Percentiles rank a stretch among this genome's conserved stretches.
Evolutionary conservation across 352 stramenopile genomes (phyloP).

Genomic region (Phytophthora fragariaefolia): DNA sequence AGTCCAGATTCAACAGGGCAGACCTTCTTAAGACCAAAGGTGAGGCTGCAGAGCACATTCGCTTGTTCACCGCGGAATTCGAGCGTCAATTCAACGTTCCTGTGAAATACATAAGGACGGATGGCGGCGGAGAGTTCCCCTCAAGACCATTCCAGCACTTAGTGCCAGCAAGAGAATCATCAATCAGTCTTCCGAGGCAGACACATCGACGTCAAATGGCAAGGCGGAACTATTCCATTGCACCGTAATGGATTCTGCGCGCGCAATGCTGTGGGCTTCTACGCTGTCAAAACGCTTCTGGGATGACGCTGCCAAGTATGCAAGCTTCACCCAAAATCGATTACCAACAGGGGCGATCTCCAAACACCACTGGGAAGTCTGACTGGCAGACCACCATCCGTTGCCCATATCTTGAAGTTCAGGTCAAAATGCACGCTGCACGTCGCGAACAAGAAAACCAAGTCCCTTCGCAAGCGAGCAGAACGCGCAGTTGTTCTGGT

Average conservation of each 20-base stretch:
- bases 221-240: constrained; percentile 8
- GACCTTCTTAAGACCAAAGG: constrained; percentile 12
- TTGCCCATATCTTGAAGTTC: not conserved
- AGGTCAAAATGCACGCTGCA: not conserved
- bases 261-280: constrained; percentile 2
- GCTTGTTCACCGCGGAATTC: not conserved
- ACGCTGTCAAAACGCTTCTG: not conserved
- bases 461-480: too few relatives aligned
- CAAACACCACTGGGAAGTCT: not conserved
- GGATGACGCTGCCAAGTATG: not conserved
- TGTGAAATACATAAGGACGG: not conserved
- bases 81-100: not conserved
- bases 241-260: constrained; percentile 6
- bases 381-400: not conserved
- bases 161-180: not conserved
- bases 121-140: constrained; percentile 4
- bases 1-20: constrained; percentile 4
- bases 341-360: not conserved
- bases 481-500: not conserved
- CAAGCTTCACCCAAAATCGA: not conserved
- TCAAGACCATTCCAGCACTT: not conserved
- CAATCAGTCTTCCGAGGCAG: not conserved
- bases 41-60: not conserved
- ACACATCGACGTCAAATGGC: not conserved
- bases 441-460: not conserved